Conservation (phyloP, 176 grass and related monocot genomes). For the Calamus simplicifolius region DNA sequence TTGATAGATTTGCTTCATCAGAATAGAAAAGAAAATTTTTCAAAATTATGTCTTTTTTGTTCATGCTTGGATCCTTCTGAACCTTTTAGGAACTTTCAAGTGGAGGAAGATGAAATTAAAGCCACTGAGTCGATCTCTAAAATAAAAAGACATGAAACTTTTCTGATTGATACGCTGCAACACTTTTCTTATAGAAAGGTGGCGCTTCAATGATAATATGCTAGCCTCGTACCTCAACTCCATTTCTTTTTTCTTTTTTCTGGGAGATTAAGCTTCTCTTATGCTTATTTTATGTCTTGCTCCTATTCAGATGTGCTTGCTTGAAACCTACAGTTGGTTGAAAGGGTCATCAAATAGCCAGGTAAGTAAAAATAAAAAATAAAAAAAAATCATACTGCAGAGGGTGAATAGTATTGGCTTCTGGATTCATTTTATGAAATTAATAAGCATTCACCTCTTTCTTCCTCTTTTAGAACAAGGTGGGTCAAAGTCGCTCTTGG, state of each 20-base stretch:
- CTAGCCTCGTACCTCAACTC: background rate
- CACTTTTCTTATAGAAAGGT: background rate
- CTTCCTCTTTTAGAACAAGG: no score
- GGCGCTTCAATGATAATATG: background rate
- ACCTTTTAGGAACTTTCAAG: slow-evolving; percentile 1
- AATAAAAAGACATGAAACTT: background rate
- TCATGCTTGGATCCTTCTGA: background rate
- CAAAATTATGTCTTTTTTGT: background rate
- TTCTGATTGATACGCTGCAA: slow-evolving; percentile 2
- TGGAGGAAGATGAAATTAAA: background rate
- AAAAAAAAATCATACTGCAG: no score
- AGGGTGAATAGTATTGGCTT: no score
- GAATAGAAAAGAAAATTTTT: background rate
- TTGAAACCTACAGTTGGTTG: background rate
- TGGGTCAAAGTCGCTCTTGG: no score
- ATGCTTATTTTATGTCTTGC: background rate
- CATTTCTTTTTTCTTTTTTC: background rate
- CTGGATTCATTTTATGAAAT: no score
- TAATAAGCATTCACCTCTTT: no score
- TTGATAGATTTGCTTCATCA: background rate
- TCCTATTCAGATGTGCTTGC: background rate
- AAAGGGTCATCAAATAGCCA: background rate
- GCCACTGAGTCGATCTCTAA: background rate
- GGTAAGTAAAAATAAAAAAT: background rate
- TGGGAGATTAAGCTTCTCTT: background rate